These are phyloP conservation scores for Populus hybrid DNA, from an alignment of 441 rosid genomes.

Conservation along the genomic window DNA sequence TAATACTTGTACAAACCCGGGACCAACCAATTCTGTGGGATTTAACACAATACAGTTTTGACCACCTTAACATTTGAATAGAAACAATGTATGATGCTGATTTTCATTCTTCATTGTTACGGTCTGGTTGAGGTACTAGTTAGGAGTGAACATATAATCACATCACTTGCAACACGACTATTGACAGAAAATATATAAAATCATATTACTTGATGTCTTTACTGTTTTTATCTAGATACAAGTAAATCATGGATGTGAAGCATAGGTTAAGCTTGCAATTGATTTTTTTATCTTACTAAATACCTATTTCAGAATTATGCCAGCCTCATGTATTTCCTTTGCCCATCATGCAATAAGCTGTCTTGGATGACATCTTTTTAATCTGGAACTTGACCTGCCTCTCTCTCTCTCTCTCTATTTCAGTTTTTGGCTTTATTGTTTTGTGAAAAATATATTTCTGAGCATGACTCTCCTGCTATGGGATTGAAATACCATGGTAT, in stretches of 20 bases:
- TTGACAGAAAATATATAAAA: background rate
- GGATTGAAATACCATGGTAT: background rate
- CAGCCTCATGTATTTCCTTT: background rate
- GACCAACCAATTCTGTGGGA: background rate
- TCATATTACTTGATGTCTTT: background rate
- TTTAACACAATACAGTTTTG: background rate
- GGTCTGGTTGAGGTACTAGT: background rate
- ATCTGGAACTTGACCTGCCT: background rate
- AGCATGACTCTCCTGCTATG: background rate
- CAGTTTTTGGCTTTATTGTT: slow-evolving; percentile 1
- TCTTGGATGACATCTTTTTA: background rate
- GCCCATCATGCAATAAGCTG: background rate
- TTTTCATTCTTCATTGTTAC: background rate
- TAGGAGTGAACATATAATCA: background rate
- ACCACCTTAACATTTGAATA: background rate
- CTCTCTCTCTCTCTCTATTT: background rate
- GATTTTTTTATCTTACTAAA: background rate
- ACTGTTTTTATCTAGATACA: background rate
- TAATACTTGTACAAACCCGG: background rate
- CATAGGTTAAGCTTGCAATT: background rate
- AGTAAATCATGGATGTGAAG: background rate
- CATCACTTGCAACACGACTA: background rate
- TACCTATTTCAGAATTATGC: background rate
- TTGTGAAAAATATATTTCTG: background rate
- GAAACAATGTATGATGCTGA: background rate